A percentile compares a stretch with the other conserved stretches of the same genome.
phyloP scores from a whole-genome alignment of 345 rosid species.

The Corymbia maculata region DNA sequence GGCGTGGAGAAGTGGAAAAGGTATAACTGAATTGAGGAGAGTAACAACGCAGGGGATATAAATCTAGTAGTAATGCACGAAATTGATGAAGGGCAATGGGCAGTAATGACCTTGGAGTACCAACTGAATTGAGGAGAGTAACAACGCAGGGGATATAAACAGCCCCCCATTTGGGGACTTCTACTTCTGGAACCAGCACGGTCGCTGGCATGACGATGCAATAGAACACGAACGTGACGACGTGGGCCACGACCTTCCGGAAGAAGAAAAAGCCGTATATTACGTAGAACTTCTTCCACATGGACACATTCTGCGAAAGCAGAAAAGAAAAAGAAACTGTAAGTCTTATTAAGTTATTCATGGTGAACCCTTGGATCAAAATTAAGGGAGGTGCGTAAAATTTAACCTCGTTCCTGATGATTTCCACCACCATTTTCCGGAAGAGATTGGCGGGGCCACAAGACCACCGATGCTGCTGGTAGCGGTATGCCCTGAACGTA shows the following conservation, averaged over 20 bases:
- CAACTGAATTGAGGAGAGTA: constrained; percentile 70
- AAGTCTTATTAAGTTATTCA: background rate
- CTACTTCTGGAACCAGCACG: constrained; percentile 73
- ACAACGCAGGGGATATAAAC: constrained; percentile 72
- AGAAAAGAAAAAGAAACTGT: background rate
- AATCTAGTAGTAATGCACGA: background rate
- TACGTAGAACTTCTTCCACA: constrained; percentile 77
- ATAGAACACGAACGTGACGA: constrained; percentile 75
- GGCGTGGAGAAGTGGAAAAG: no score
- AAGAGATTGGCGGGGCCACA: constrained; percentile 92
- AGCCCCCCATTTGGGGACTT: constrained; percentile 83
- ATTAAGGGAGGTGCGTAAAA: background rate
- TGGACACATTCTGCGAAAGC: constrained; percentile 43
- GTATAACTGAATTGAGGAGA: no score
- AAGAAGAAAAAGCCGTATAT: constrained; percentile 84
- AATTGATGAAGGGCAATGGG: background rate
- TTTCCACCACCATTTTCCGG: constrained; percentile 61
- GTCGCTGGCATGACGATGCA: constrained; percentile 76
- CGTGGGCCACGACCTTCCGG: constrained; percentile 78
- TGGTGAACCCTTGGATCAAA: background rate
- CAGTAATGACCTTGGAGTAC: constrained; percentile 66
- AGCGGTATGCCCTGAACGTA: constrained; percentile 76
- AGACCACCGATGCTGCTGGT: constrained; percentile 89
- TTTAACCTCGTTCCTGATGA: constrained; percentile 40
- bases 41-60: no score